Conservation (phyloP, 129 eudicot species). For the Rutidosis leptorrhynchoides region DNA sequence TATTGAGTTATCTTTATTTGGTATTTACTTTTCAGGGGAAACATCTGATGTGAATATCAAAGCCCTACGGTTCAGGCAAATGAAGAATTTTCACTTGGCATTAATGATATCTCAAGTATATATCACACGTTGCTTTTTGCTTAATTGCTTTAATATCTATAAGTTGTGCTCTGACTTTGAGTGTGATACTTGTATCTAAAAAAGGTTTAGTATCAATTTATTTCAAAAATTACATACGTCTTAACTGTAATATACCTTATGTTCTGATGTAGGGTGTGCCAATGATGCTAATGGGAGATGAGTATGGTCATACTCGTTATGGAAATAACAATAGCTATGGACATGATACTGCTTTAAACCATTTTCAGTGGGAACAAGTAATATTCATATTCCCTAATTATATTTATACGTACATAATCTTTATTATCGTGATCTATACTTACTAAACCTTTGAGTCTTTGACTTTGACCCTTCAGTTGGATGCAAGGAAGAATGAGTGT, state of each 20-base stretch:
- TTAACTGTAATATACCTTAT: neutral
- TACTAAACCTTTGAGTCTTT: constrained; percentile 7
- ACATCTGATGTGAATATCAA: constrained; percentile 58
- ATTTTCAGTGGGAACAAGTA: constrained; percentile 94
- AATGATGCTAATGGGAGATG: constrained; percentile 99
- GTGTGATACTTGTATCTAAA: neutral
- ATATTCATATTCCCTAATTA: constrained; percentile 7
- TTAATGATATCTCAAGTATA: constrained; percentile 90
- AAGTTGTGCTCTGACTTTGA: neutral
- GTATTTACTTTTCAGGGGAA: constrained; percentile 56
- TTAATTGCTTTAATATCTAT: neutral
- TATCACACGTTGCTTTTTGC: neutral
- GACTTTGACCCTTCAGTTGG: constrained; percentile 48
- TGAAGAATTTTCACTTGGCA: constrained; percentile 92
- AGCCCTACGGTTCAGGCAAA: constrained; percentile 75
- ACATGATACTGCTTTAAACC: constrained; percentile 74
- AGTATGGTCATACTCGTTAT: constrained; percentile 86
- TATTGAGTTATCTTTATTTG: constrained; percentile 12
- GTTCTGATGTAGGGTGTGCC: constrained; percentile 59
- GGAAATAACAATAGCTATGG: constrained; percentile 98
- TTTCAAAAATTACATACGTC: neutral
- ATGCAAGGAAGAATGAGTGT: constrained; percentile 53
- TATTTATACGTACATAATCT: neutral
- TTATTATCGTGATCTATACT: constrained; percentile 6
- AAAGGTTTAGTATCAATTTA: neutral